These are phyloP conservation scores for Viola pubescens DNA, from an alignment of 441 rosid genomes.

Conservation along the genomic window DNA sequence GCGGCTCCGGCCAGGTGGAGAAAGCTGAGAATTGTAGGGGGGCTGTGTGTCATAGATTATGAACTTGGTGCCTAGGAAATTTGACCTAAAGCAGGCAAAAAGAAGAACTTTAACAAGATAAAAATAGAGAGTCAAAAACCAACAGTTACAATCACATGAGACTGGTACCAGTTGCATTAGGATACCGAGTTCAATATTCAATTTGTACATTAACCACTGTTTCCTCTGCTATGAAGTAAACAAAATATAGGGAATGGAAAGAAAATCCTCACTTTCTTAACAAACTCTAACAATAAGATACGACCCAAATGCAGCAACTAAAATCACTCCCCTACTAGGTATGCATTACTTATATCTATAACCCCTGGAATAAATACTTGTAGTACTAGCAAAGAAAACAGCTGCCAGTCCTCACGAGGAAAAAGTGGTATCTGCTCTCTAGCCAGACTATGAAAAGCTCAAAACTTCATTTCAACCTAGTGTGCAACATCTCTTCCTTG, in stretches of 20 bases:
- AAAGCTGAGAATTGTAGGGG: conserved; percentile 53
- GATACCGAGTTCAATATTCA: too few relatives aligned
- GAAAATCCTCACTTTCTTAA: not conserved
- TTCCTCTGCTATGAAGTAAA: not conserved
- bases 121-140: not conserved
- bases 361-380: too few relatives aligned
- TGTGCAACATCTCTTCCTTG: too few relatives aligned
- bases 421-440: too few relatives aligned
- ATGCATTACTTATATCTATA: not conserved
- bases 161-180: too few relatives aligned
- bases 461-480: too few relatives aligned
- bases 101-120: not conserved
- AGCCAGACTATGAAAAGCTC: too few relatives aligned
- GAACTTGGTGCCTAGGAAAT: conserved; percentile 86
- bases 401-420: too few relatives aligned
- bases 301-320: not conserved
- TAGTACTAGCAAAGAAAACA: too few relatives aligned
- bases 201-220: too few relatives aligned
- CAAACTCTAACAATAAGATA: not conserved
- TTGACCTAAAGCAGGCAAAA: conserved; percentile 48
- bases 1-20: conserved; percentile 76
- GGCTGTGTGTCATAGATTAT: conserved; percentile 82
- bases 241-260: not conserved
- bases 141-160: too few relatives aligned
- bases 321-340: not conserved